Base-by-base conservation (phyloP, 2,329 filamentous ascomycete species). In the Davidsoniella virescens region DNA sequence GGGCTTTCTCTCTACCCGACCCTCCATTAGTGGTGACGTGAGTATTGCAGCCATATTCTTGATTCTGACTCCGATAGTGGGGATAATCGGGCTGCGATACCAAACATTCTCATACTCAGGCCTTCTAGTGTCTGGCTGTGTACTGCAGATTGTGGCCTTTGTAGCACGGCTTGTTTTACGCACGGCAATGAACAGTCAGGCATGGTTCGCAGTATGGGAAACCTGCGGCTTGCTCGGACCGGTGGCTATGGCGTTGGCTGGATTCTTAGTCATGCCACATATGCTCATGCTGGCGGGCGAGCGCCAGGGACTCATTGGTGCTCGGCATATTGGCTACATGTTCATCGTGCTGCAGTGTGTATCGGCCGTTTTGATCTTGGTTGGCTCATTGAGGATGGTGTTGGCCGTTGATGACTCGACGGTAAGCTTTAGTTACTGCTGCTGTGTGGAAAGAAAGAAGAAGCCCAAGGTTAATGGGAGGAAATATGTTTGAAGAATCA, bases 141-240 rank as follows among this genome's bases (percentile, higher is more conserved):
- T 65, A 5, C 54, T 72, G 6, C 68, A 72, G 52, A 59, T 68
- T 6, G 37, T 71, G 41, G 70, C 70, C 12, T 73, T 73, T 53
- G 59, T 66, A 12, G 70, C 69, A 3, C 65, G 68, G 37, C 50
- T 73, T 5, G 57, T 73, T 26, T 62, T 73, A 10, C 61, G 62
- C 40, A 58, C 56, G 6, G 55, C 62, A 25, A 57, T 58, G 7
- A 59, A 60, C 38, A 64, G 59, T 52, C 60, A 61, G 44, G 57
- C 59, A 2, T 64, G 60, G 52, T 71, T 72, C 54, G 59, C 64
- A 9, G 55, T 75, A 4, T 71, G 63, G 51, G 57, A 73, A 29
- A 55, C 71, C 10, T 71, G 71, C 16, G 71, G 69, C 1, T 59
- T 68, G 17, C 57, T 71, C 36, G 72, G 70, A 1, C 68, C 71